A percentile compares a stretch with the other conserved stretches of the same genome.
phyloP scores from a whole-genome alignment of 1,284 basidiomycete genomes.

The Boletus smithii region DNA sequence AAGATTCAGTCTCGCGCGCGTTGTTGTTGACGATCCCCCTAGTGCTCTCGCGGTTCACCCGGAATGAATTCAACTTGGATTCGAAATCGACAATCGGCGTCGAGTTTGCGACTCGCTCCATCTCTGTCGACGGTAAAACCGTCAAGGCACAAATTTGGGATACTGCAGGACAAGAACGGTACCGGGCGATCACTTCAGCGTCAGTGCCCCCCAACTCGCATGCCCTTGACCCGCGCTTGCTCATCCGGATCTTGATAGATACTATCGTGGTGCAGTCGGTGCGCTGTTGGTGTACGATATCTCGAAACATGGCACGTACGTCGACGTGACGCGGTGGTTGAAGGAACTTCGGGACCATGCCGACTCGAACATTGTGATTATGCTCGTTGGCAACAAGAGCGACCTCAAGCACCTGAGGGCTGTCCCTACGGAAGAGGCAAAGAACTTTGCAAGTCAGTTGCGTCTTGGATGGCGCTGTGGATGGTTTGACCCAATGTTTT shows the following conservation, averaged over 20 bases:
- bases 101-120: conserved; percentile 96
- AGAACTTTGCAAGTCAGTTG: conserved; percentile 74
- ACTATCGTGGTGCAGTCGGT: conserved; percentile 97
- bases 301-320: conserved; percentile 93
- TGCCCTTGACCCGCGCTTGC: conserved; percentile 1
- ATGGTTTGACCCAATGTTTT: neutral
- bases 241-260: conserved; percentile 46
- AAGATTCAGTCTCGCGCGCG: neutral
- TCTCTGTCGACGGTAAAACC: conserved; percentile 93
- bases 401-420: conserved; percentile 97
- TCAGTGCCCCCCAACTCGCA: conserved; percentile 37
- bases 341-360: conserved; percentile 97
- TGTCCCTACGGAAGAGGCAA: conserved; percentile 94
- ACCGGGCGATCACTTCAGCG: conserved; percentile 98
- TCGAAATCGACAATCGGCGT: conserved; percentile 99
- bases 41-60: conserved; percentile 95
- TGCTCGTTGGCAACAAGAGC: conserved; percentile 95
- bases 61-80: conserved; percentile 99
- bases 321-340: conserved; percentile 96
- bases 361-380: conserved; percentile 91
- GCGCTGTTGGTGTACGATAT: conserved; percentile 92
- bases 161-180: conserved; percentile 98
- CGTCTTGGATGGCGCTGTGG: neutral
- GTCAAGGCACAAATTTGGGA: conserved; percentile 99
- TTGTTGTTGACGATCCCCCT: conserved; percentile 6